phyloP scores from a whole-genome alignment of 768 basidiomycete species.

The Pulveroboletus sp. region DNA sequence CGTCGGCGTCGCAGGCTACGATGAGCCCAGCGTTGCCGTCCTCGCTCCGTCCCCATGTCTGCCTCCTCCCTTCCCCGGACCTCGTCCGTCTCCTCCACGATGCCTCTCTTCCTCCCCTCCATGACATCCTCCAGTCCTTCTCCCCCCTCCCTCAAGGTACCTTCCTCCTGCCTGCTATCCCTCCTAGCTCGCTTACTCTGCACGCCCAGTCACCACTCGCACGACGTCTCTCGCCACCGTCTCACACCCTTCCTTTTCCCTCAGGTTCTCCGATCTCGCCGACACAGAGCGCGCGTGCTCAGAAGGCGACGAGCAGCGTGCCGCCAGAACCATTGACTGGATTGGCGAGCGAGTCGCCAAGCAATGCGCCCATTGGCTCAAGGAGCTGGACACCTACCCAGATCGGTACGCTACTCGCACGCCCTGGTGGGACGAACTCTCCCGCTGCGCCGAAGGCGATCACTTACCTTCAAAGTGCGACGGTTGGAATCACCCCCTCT shows the following conservation, averaged over 20 bases:
- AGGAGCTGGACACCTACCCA: slow-evolving; percentile 49
- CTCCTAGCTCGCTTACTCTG: slow-evolving; percentile 3
- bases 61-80: slow-evolving; percentile 67
- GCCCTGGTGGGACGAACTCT: slow-evolving; percentile 88
- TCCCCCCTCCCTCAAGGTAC: slow-evolving; percentile 78
- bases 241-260: slow-evolving; percentile 63
- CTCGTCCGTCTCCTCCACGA: slow-evolving; percentile 54
- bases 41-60: slow-evolving; percentile 80
- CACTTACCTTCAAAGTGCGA: slow-evolving; percentile 65
- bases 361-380: slow-evolving; percentile 66
- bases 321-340: slow-evolving; percentile 82
- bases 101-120: slow-evolving; percentile 62
- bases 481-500: slow-evolving; percentile 84
- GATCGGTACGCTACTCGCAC: slow-evolving; percentile 43
- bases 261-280: slow-evolving; percentile 72
- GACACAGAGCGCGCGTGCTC: slow-evolving; percentile 71
- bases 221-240: slow-evolving; percentile 70
- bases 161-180: background rate
- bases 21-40: slow-evolving; percentile 58
- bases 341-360: slow-evolving; percentile 65
- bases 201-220: slow-evolving; percentile 64
- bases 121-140: slow-evolving; percentile 77
- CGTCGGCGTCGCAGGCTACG: background rate
- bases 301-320: slow-evolving; percentile 77
- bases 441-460: slow-evolving; percentile 73